Base-by-base conservation (phyloP, 2,329 filamentous ascomycete genomes). In the Paradendryphiella salina region DNA sequence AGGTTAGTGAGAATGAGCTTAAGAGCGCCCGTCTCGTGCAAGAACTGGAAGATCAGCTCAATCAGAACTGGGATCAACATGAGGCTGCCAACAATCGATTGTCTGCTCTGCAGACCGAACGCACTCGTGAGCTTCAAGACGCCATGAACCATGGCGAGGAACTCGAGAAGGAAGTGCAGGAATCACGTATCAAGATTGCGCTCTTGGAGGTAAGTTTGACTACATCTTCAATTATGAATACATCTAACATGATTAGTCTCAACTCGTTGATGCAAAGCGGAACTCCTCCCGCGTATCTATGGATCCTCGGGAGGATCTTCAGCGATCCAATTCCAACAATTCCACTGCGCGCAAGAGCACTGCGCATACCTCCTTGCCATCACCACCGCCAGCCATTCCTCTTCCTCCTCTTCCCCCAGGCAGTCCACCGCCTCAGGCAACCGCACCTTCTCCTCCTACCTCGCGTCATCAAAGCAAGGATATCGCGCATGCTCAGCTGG, bases 21-120 rank as follows among this genome's bases (percentile, higher is more conserved):
- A 96, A 96, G 81, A 95, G 94, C 73, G 88, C 89, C 34, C 85
- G 90, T 17, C 80, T 99, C 10, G 90, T 99, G 7, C 90, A 97
- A 71, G 93, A 99, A 75, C 85, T 99, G 4, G 94, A 99, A 74
- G 93, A 97, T 65, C 94, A 99, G 73, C 85, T 99, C 46, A 92
- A 93, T 69, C 90, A 83, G 70, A 96, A 94, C 76, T 99, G 91
- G 74, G 94, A 99, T 67, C 89, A 96, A 71, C 91, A 93, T 53
- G 90, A 96, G 68, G 79, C 85, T 52, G 86, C 87, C 10, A 91
- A 84, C 72, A 96, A 96, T 76, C 86, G 93, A 46, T 78, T 97
- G 45, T 96, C 92, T 44, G 86, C 88, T 53, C 72, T 80, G 46
- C 77, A 80, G 53, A 73, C 70, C 2, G 78, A 79, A 64, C 70